Evolutionary conservation across 345 rosid species (phyloP).

Genomic region (Gossypium sturtianum): DNA sequence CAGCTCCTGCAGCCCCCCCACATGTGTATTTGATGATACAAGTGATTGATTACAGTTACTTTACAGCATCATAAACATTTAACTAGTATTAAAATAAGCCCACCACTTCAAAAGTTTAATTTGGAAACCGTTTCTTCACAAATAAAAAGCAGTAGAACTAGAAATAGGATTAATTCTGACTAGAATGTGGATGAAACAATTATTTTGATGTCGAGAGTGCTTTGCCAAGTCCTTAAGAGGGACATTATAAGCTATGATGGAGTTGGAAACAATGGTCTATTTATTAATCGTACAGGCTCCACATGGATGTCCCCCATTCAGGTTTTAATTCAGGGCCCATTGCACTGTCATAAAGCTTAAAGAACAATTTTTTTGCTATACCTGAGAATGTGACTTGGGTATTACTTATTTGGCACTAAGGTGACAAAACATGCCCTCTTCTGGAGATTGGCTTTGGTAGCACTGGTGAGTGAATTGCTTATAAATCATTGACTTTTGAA

Average conservation of each 20-base stretch:
- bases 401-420: not conserved
- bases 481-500: not conserved
- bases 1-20: not conserved
- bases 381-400: not conserved
- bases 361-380: not conserved
- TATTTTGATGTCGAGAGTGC: not conserved
- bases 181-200: not conserved
- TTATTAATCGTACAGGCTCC: not conserved
- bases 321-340: not conserved
- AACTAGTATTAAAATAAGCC: not conserved
- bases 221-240: slow-evolving; percentile 1
- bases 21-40: not conserved
- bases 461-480: not conserved
- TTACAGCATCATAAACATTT: not conserved
- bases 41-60: slow-evolving; percentile 9
- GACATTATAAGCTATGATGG: slow-evolving; percentile 6
- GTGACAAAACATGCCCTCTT: not conserved
- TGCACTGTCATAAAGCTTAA: not conserved
- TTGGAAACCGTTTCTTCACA: not conserved
- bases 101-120: not conserved
- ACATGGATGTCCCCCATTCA: slow-evolving; percentile 15
- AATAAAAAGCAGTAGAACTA: too few species aligned
- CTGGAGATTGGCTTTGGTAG: not conserved
- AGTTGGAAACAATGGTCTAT: slow-evolving; percentile 6
- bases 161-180: too few species aligned